These are phyloP conservation scores for Dimocarpus longan DNA, from an alignment of 345 rosid genomes.

Conservation along the genomic window DNA sequence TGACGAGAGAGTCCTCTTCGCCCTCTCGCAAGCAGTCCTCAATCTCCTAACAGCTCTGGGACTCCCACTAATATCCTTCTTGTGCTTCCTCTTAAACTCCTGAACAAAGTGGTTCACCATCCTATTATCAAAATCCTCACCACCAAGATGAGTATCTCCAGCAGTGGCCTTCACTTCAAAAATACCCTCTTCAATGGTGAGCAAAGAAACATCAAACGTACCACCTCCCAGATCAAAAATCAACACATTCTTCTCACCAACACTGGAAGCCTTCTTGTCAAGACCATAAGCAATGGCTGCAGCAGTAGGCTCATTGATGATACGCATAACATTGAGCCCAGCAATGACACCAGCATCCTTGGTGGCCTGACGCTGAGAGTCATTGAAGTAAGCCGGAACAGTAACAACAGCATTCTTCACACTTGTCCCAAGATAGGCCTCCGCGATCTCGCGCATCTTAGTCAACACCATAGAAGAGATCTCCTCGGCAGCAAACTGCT, in stretches of 20 bases:
- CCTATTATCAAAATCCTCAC: constrained; percentile 52
- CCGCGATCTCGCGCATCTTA: constrained; percentile 59
- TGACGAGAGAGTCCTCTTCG: constrained; percentile 46
- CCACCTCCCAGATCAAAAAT: constrained; percentile 62
- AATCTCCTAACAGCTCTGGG: constrained; percentile 56
- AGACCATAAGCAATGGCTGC: constrained; percentile 65
- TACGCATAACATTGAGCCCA: constrained; percentile 48
- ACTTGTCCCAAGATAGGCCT: constrained; percentile 47
- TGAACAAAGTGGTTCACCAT: constrained; percentile 58
- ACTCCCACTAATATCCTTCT: constrained; percentile 55
- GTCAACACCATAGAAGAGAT: constrained; percentile 56
- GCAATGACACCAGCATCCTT: constrained; percentile 59
- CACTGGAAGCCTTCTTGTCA: constrained; percentile 53
- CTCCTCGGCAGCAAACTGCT: constrained; percentile 53
- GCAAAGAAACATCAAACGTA: constrained; percentile 60
- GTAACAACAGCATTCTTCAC: constrained; percentile 53
- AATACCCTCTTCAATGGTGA: constrained; percentile 58
- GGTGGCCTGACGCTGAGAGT: constrained; percentile 60
- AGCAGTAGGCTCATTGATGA: constrained; percentile 56
- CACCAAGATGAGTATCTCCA: constrained; percentile 60
- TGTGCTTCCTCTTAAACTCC: constrained; percentile 54
- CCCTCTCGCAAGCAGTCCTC: constrained; percentile 51
- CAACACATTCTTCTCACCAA: constrained; percentile 56
- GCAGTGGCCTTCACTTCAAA: constrained; percentile 60
- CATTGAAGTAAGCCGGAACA: constrained; percentile 58